Conservation (phyloP, 306 rosid genomes). For the Herpetospermum pedunculosum region DNA sequence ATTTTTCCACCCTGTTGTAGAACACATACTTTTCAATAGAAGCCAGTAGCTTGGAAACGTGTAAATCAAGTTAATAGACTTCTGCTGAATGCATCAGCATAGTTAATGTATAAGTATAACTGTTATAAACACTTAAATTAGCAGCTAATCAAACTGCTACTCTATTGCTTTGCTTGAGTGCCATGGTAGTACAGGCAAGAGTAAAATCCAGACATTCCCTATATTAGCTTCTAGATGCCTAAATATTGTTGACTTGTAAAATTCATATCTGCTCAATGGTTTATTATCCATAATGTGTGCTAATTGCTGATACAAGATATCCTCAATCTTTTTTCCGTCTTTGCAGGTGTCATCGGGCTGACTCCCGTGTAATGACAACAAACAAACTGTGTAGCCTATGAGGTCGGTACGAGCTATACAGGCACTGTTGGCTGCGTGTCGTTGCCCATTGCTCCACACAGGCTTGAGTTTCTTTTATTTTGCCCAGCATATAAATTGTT, state of each 20-base stretch:
- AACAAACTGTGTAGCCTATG: background rate
- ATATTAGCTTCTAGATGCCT: background rate
- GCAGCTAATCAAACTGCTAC: background rate
- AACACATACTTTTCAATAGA: background rate
- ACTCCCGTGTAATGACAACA: constrained; percentile 36
- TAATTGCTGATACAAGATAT: background rate
- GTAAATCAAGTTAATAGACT: background rate
- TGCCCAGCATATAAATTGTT: background rate
- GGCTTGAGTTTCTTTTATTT: background rate
- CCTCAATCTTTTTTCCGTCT: background rate
- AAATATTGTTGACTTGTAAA: background rate
- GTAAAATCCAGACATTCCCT: background rate
- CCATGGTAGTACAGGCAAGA: background rate
- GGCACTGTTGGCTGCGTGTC: background rate
- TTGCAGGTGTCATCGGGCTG: constrained; percentile 66
- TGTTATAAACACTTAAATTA: background rate
- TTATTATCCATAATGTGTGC: background rate
- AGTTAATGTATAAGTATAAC: background rate
- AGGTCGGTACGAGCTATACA: background rate
- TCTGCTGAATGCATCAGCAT: background rate
- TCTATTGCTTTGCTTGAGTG: constrained; percentile 1
- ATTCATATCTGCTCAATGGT: background rate
- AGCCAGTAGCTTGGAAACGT: background rate
- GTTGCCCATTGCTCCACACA: background rate
- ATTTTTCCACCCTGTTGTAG: background rate